These are phyloP conservation scores for Phialophora macrospora DNA, from an alignment of 2,329 filamentous ascomycete species.

Conservation along the genomic window DNA sequence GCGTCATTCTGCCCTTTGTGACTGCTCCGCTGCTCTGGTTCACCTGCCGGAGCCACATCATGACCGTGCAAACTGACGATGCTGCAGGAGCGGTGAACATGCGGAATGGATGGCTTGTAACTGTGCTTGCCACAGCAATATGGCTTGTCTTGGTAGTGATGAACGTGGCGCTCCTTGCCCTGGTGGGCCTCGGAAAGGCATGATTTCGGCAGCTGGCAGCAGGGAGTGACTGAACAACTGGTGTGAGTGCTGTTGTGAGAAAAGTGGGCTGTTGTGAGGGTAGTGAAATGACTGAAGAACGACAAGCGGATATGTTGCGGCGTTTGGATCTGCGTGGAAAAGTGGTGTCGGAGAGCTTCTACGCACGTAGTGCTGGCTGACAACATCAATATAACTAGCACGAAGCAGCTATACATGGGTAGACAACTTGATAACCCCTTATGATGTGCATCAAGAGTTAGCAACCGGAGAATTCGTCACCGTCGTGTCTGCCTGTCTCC, in stretches of 20 bases:
- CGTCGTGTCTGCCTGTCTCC: conserved; percentile 6
- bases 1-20: conserved; percentile 80
- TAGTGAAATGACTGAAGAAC: background rate
- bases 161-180: conserved; percentile 76
- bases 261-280: too few relatives aligned
- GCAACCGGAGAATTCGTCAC: conserved; percentile 8
- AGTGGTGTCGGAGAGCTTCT: background rate
- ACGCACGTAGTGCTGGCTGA: background rate
- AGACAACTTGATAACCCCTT: background rate
- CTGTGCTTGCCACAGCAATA: conserved; percentile 63
- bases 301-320: background rate
- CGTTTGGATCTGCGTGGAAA: background rate
- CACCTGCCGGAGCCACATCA: conserved; percentile 77
- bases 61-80: conserved; percentile 63
- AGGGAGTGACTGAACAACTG: background rate
- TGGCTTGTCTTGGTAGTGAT: conserved; percentile 77
- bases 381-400: background rate
- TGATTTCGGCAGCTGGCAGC: conserved; percentile 25
- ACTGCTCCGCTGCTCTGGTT: conserved; percentile 83
- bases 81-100: conserved; percentile 59
- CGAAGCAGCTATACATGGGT: background rate
- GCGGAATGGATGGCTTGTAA: conserved; percentile 72
- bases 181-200: conserved; percentile 62
- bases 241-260: background rate
- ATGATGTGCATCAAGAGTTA: background rate